These are phyloP conservation scores for Alternaria consortialis DNA, from an alignment of 2,329 filamentous ascomycete species.

Conservation along the genomic window DNA sequence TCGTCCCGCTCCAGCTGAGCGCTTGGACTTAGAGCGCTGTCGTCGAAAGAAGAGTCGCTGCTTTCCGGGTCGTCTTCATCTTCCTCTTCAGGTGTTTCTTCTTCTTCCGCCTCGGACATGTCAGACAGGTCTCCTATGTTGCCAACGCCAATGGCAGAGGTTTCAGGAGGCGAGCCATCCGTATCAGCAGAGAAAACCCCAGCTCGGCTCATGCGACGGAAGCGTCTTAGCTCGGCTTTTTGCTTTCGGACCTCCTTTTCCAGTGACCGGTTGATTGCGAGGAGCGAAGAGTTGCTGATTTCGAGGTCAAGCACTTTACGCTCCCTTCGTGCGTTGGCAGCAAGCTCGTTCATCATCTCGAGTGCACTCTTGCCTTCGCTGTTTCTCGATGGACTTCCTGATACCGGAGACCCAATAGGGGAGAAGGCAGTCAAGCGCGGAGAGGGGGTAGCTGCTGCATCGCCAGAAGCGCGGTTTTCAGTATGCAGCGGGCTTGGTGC, in stretches of 20 bases:
- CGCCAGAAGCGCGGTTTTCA: constrained; percentile 43
- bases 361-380: constrained; percentile 57
- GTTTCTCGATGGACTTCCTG: constrained; percentile 67
- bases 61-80: constrained; percentile 57
- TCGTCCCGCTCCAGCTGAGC: constrained; percentile 56
- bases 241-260: constrained; percentile 93
- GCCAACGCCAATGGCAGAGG: constrained; percentile 40
- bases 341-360: constrained; percentile 75
- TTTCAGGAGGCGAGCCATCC: constrained; percentile 59
- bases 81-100: constrained; percentile 43
- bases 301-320: constrained; percentile 95
- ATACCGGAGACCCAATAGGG: constrained; percentile 37
- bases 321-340: constrained; percentile 88
- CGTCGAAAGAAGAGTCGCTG: constrained; percentile 62
- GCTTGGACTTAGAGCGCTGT: constrained; percentile 54
- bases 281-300: constrained; percentile 92
- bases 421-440: constrained; percentile 34
- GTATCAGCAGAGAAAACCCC: constrained; percentile 73
- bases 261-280: constrained; percentile 92
- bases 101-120: constrained; percentile 48
- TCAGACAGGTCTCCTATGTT: constrained; percentile 51
- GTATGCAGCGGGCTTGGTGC: constrained; percentile 46
- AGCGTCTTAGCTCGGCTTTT: constrained; percentile 85
- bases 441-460: constrained; percentile 36
- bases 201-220: constrained; percentile 82